A percentile compares a stretch with the other conserved stretches of the same genome.
phyloP scores from a whole-genome alignment of 176 grass and related monocot genomes.

The Avena atlantica region DNA sequence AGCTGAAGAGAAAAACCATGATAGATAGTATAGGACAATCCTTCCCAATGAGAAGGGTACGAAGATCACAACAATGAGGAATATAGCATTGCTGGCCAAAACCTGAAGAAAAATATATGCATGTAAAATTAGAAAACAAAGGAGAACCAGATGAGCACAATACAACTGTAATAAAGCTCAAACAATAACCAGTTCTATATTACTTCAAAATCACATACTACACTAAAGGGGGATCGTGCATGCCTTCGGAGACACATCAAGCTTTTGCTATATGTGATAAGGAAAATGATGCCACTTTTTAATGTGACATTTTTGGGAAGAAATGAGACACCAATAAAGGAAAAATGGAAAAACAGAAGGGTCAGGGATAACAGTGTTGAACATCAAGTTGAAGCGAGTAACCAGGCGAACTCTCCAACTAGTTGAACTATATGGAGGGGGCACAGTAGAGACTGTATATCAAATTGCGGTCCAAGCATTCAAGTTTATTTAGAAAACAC shows the following conservation, averaged over 20 bases:
- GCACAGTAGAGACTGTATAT: background rate
- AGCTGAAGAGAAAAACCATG: conserved; percentile 95
- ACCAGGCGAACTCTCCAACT: background rate
- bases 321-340: background rate
- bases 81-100: conserved; percentile 98
- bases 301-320: background rate
- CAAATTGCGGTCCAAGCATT: background rate
- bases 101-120: conserved; percentile 63
- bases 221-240: background rate
- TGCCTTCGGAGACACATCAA: conserved; percentile 19
- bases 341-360: background rate
- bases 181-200: background rate
- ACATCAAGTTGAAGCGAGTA: background rate
- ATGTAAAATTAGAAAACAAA: conserved; percentile 10
- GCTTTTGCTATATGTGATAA: background rate
- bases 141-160: background rate
- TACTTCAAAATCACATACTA: background rate
- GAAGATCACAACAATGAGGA: conserved; percentile 94
- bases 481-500: background rate
- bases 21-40: conserved; percentile 87
- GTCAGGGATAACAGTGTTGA: background rate
- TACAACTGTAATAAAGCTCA: background rate
- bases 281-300: background rate
- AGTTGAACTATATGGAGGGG: background rate
- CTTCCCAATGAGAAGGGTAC: conserved; percentile 96